Conservation (phyloP, 2,329 filamentous ascomycete species). For the Tympanopsis confertula region DNA sequence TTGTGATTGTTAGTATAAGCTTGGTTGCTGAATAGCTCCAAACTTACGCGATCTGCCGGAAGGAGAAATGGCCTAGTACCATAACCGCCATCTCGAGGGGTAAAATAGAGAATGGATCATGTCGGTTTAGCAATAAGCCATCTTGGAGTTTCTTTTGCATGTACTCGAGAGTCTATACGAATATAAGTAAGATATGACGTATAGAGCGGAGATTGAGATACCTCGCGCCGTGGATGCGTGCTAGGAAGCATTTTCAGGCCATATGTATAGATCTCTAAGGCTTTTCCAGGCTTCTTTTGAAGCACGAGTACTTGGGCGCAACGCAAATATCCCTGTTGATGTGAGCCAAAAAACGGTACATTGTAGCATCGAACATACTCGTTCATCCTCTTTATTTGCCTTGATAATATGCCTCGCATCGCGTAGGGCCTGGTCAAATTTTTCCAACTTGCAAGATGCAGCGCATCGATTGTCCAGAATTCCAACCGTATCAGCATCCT, state of each 20-base stretch:
- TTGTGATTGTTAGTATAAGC: constrained; percentile 8
- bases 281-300: background rate
- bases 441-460: constrained; percentile 36
- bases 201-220: constrained; percentile 9
- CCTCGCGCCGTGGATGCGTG: constrained; percentile 18
- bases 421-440: constrained; percentile 35
- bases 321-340: constrained; percentile 22
- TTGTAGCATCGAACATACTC: constrained; percentile 16
- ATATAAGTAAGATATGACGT: background rate
- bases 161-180: constrained; percentile 23
- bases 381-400: constrained; percentile 32
- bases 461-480: constrained; percentile 43
- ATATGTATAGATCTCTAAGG: background rate
- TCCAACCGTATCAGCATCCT: constrained; percentile 9
- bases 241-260: background rate
- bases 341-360: constrained; percentile 38
- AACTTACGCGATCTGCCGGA: constrained; percentile 32
- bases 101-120: constrained; percentile 36
- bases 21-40: background rate
- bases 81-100: constrained; percentile 40
- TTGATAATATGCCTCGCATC: constrained; percentile 47
- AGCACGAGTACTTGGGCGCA: background rate
- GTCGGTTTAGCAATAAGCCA: constrained; percentile 13
- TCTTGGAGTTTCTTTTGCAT: constrained; percentile 30
- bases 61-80: constrained; percentile 36